phyloP scores from a whole-genome alignment of 129 eudicot species.

The Apium graveolens region DNA sequence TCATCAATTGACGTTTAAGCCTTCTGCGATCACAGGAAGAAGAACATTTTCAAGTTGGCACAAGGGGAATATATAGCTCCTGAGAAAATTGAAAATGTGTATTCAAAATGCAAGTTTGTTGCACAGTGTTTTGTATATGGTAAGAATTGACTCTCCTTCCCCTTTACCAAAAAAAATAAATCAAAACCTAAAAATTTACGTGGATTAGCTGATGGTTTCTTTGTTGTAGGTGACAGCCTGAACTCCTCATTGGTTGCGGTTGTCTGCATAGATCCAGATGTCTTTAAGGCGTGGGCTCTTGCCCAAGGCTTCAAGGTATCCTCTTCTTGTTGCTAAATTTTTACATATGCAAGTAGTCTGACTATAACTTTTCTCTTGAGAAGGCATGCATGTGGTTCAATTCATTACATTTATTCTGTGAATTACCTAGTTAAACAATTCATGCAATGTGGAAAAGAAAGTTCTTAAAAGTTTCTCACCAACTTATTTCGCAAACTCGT shows the following conservation, averaged over 20 bases:
- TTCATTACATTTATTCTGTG: not conserved
- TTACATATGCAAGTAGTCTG: not conserved
- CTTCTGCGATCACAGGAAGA: conserved; percentile 45
- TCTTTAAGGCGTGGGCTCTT: conserved; percentile 58
- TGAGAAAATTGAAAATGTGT: conserved; percentile 86
- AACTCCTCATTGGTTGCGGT: conserved; percentile 72
- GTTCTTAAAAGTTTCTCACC: not conserved
- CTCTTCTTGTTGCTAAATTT: conserved; percentile 1
- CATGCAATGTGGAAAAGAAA: not conserved
- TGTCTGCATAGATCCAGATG: conserved; percentile 64
- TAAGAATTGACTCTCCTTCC: conserved; percentile 21
- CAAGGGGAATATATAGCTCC: conserved; percentile 98
- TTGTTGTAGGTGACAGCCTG: conserved; percentile 69
- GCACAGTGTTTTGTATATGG: conserved; percentile 89
- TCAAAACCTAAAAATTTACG: not conserved
- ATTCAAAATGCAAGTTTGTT: conserved; percentile 72
- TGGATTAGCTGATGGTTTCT: not conserved
- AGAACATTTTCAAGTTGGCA: conserved; percentile 85
- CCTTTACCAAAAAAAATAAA: not conserved
- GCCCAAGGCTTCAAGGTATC: conserved; percentile 70
- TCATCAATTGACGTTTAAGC: not conserved
- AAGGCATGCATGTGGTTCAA: not conserved
- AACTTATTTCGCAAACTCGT: not conserved
- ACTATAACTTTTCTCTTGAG: not conserved
- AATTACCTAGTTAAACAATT: not conserved